Evolutionary conservation across 768 basidiomycete species (phyloP), one percentile per base, ranked within the genome.

Genomic region (Mycena galericulata): DNA sequence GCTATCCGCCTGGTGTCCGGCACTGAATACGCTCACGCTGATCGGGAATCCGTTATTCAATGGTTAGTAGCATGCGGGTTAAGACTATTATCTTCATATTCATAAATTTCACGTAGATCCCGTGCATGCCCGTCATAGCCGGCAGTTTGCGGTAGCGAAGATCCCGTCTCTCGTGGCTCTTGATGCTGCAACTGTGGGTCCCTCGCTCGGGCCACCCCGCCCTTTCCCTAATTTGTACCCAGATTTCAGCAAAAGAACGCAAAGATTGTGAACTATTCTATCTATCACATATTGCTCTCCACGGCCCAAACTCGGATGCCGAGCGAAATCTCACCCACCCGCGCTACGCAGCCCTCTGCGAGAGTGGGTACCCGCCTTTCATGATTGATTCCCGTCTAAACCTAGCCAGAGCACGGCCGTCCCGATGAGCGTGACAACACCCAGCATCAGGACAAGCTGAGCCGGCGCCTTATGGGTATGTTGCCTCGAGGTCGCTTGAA

Each of bases 191-290:
- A 70, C 73, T 72, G 92, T 92, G 77, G 73, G 90, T 81, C 59
- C 64, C 65, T 45, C 43, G 51, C 20, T 10, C 43, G 24, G 20
- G 32, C 18, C 12, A 50, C 51, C 40, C 29, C 45, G 38, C 14
- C 36, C 41, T 50, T 49, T 41, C 14, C 36, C 41, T 50, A 29
- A 53, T 56, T 65, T 46, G 57, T 55, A 14, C 68, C 68, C 70
- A 96, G 93, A 87, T 96, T 49, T 87, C 90, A 11, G 70, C 76
- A 11, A 89, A 85, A 70, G 93, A 96, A 76, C 86, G 95, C 43
- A 81, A 79, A n/a, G 95, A 97, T 73, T 88, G 89, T 54, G 95
- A 97, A 78, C 76, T 94, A 27, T 93, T 93, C 75, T 97, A 96
- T 79, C 83, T 96, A 54, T 91, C 92, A 14, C 82, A 85, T 68